Conservation (phyloP, 2,329 filamentous ascomycete genomes). For the Colletotrichum liaoningense region DNA sequence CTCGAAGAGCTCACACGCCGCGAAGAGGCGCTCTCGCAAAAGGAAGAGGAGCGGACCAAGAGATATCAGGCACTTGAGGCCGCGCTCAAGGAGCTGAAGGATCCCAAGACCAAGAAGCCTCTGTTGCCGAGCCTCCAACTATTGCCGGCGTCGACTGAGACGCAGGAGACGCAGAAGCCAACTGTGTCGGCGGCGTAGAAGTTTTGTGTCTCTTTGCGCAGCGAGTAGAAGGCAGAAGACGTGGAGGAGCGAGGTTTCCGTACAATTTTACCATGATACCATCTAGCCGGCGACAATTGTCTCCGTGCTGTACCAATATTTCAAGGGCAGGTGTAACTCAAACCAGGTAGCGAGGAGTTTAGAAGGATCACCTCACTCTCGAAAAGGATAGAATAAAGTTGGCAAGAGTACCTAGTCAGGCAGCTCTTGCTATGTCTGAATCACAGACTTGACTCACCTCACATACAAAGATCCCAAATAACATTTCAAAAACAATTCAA, state of each 20-base stretch:
- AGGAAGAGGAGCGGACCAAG: constrained; percentile 57
- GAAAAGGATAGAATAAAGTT: constrained; percentile 6
- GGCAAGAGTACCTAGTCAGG: background rate
- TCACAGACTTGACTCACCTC: constrained; percentile 25
- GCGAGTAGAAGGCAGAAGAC: background rate
- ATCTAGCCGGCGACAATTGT: constrained; percentile 6
- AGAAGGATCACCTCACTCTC: constrained; percentile 19
- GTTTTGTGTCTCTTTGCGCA: background rate
- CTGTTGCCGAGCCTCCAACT: constrained; percentile 55
- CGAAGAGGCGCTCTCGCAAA: constrained; percentile 60
- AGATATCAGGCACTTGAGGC: constrained; percentile 66
- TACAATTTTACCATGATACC: constrained; percentile 25
- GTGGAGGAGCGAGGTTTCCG: background rate
- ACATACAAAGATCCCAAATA: constrained; percentile 14
- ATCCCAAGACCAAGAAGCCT: constrained; percentile 68
- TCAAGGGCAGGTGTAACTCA: background rate
- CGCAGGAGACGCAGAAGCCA: background rate
- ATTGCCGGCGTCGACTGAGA: constrained; percentile 6
- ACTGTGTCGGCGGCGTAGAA: constrained; percentile 38
- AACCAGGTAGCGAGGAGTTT: background rate
- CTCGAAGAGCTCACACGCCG: constrained; percentile 61
- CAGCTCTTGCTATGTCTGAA: background rate
- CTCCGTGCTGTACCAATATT: background rate
- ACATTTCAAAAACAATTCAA: background rate
- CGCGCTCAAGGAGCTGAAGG: constrained; percentile 61